phyloP scores from a whole-genome alignment of 1,139 yeast genomes.

The Chernovozyma sophiae-reginae region DNA sequence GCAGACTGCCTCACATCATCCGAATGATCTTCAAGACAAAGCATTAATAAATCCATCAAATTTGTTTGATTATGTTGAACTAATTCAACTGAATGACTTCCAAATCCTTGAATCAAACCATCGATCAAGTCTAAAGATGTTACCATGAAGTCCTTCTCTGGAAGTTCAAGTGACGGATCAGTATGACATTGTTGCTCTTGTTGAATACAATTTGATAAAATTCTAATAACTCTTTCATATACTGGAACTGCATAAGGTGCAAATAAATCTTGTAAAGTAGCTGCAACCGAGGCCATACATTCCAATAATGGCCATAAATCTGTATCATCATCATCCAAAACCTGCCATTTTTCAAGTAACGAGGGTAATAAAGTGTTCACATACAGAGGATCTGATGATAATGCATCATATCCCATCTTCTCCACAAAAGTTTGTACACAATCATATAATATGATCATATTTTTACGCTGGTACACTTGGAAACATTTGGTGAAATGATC shows the following conservation, averaged over 20 bases:
- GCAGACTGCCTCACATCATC: constrained; percentile 92
- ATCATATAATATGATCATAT: constrained; percentile 78
- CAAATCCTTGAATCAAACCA: constrained; percentile 88
- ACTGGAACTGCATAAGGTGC: constrained; percentile 89
- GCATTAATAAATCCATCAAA: constrained; percentile 59
- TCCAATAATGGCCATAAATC: constrained; percentile 90
- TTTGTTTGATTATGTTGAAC: constrained; percentile 37
- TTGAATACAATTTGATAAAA: constrained; percentile 65
- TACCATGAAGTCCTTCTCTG: constrained; percentile 87
- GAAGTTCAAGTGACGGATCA: constrained; percentile 68
- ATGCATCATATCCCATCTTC: constrained; percentile 54
- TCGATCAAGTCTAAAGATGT: constrained; percentile 87
- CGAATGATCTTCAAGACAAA: constrained; percentile 71
- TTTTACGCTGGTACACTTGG: constrained; percentile 72
- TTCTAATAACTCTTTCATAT: constrained; percentile 72
- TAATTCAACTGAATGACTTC: constrained; percentile 56
- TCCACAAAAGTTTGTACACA: constrained; percentile 91
- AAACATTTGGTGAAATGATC: constrained; percentile 73
- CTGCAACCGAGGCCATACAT: constrained; percentile 89
- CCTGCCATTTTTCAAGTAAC: constrained; percentile 73
- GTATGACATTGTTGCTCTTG: constrained; percentile 60
- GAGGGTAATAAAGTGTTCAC: constrained; percentile 73
- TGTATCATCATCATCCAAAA: constrained; percentile 67
- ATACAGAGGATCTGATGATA: constrained; percentile 52
- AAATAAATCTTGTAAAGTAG: constrained; percentile 77